Percentiles rank a stretch among this genome's conserved stretches.
These are phyloP conservation scores for Takashimella tepidaria DNA, from an alignment of 1,284 basidiomycete species.

Conservation along the genomic window DNA sequence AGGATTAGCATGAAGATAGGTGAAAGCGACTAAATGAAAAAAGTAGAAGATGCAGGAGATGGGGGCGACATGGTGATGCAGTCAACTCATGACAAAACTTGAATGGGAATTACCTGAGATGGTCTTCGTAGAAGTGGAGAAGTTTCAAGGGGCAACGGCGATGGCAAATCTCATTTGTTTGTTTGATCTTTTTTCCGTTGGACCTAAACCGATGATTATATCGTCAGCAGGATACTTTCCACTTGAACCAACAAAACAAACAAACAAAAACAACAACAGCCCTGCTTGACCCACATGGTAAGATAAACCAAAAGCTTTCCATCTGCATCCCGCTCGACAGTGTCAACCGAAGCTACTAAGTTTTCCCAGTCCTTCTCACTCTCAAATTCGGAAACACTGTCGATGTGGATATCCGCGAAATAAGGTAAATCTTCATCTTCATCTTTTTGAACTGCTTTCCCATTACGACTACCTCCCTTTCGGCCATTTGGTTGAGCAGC, in stretches of 20 bases:
- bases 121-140: slow-evolving; percentile 43
- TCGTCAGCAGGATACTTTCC: not conserved
- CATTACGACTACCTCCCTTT: slow-evolving; percentile 21
- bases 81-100: not conserved
- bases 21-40: not conserved
- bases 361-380: slow-evolving; percentile 42
- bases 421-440: slow-evolving; percentile 58
- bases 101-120: slow-evolving; percentile 35
- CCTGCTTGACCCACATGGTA: slow-evolving; percentile 47
- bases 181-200: slow-evolving; percentile 30
- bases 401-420: slow-evolving; percentile 29
- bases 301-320: slow-evolving; percentile 34
- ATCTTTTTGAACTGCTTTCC: slow-evolving; percentile 34
- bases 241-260: not conserved
- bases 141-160: slow-evolving; percentile 41
- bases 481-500: not conserved
- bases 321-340: slow-evolving; percentile 32
- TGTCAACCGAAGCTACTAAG: slow-evolving; percentile 36
- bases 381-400: slow-evolving; percentile 32
- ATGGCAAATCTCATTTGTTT: slow-evolving; percentile 29
- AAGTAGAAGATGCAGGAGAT: not conserved
- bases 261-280: slow-evolving; percentile 2
- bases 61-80: not conserved
- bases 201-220: too few relatives aligned
- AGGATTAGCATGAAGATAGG: not conserved